A percentile compares a stretch with the other conserved stretches of the same genome.
Conservation (phyloP, 2,329 filamentous ascomycete species). For the Colletotrichum echinochloae region DNA sequence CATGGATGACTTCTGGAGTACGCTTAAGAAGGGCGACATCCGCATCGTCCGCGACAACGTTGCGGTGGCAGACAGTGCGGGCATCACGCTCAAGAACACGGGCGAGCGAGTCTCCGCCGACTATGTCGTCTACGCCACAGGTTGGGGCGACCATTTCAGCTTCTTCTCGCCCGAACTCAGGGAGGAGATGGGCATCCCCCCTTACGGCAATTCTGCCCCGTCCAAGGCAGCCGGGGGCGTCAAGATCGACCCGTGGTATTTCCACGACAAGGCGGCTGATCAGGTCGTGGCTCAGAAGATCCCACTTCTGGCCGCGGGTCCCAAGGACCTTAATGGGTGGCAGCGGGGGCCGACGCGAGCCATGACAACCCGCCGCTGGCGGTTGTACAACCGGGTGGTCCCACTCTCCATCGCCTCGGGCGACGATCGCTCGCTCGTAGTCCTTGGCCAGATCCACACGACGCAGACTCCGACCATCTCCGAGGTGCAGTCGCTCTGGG, state of each 20-base stretch:
- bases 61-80: neutral
- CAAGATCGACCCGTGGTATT: neutral
- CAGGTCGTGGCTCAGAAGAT: neutral
- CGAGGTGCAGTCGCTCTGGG: neutral
- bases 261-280: neutral
- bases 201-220: neutral
- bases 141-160: neutral
- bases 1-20: neutral
- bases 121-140: neutral
- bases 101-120: neutral
- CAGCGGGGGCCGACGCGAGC: neutral
- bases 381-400: neutral
- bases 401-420: neutral
- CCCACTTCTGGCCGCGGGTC: neutral
- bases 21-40: neutral
- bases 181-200: neutral
- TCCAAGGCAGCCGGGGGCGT: neutral
- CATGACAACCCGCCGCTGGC: neutral
- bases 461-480: neutral
- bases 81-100: neutral
- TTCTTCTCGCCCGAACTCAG: neutral
- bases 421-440: neutral
- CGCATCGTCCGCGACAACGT: neutral
- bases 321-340: neutral
- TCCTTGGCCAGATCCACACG: neutral